phyloP scores from a whole-genome alignment of 768 basidiomycete species.

The Calvatia gigantea region DNA sequence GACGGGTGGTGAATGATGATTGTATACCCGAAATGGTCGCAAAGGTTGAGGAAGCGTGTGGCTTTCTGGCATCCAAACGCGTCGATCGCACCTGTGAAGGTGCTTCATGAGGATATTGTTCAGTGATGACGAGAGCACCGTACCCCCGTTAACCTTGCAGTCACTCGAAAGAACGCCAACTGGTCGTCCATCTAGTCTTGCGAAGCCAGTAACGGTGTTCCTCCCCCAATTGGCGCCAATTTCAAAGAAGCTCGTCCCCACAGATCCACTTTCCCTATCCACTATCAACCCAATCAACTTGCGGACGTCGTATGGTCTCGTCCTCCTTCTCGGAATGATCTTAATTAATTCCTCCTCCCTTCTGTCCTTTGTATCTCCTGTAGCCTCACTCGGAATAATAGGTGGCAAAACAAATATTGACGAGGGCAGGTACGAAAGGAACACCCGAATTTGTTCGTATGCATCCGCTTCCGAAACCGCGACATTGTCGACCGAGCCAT shows the following conservation, averaged over 20 bases:
- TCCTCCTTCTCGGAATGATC: slow-evolving; percentile 33
- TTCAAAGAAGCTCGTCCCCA: slow-evolving; percentile 30
- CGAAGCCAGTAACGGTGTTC: slow-evolving; percentile 36
- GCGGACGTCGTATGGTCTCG: slow-evolving; percentile 34
- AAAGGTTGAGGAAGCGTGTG: slow-evolving; percentile 33
- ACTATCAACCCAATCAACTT: slow-evolving; percentile 31
- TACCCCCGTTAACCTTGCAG: slow-evolving; percentile 35
- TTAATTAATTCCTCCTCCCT: slow-evolving; percentile 31
- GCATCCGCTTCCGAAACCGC: slow-evolving; percentile 34
- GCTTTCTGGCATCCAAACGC: slow-evolving; percentile 37
- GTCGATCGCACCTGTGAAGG: slow-evolving; percentile 31
- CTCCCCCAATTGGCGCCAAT: slow-evolving; percentile 35
- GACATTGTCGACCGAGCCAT: slow-evolving; percentile 34
- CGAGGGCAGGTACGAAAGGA: slow-evolving; percentile 38
- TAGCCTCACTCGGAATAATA: slow-evolving; percentile 11
- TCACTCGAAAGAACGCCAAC: slow-evolving; percentile 35
- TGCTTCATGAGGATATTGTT: neutral
- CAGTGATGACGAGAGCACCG: neutral
- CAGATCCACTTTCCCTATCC: slow-evolving; percentile 20
- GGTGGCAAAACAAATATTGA: slow-evolving; percentile 35
- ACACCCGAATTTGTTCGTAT: slow-evolving; percentile 29
- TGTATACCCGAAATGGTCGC: slow-evolving; percentile 36
- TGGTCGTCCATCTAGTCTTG: slow-evolving; percentile 31
- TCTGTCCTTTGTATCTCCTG: slow-evolving; percentile 23
- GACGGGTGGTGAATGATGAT: neutral